These are phyloP conservation scores for Aspergillus unguis DNA, from an alignment of 2,329 filamentous ascomycete genomes.

Conservation along the genomic window DNA sequence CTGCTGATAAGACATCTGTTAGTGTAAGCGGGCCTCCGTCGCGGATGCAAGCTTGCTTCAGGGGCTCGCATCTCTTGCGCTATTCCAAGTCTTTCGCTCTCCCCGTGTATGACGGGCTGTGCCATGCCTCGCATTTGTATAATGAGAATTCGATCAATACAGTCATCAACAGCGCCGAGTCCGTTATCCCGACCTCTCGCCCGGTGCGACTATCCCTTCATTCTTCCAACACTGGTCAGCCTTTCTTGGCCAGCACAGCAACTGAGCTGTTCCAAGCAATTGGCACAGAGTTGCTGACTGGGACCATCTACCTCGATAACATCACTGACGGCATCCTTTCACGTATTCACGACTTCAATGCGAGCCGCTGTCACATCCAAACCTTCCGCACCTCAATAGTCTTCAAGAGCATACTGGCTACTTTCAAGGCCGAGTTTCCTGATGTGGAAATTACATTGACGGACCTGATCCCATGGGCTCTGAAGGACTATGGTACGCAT, in stretches of 20 bases:
- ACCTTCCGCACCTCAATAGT: constrained; percentile 12
- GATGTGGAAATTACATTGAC: neutral
- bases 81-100: constrained; percentile 19
- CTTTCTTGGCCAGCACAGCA: constrained; percentile 8
- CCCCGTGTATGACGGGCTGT: constrained; percentile 23
- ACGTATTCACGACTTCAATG: neutral
- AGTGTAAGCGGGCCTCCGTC: constrained; percentile 26
- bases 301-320: constrained; percentile 12
- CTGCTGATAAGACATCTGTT: constrained; percentile 17
- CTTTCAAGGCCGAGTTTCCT: constrained; percentile 2
- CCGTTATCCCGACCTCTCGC: constrained; percentile 2
- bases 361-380: neutral
- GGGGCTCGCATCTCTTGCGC: constrained; percentile 12
- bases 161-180: constrained; percentile 3
- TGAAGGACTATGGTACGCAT: constrained; percentile 3
- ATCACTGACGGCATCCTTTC: constrained; percentile 7
- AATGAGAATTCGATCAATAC: constrained; percentile 10
- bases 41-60: constrained; percentile 18
- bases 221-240: constrained; percentile 13
- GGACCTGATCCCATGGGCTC: constrained; percentile 6
- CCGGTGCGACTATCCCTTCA: constrained; percentile 4
- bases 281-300: constrained; percentile 10
- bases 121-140: constrained; percentile 47
- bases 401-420: constrained; percentile 1
- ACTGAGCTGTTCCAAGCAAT: constrained; percentile 11